Evolutionary conservation across 179 eudicot species (phyloP), one percentile per base, ranked within the genome.

Genomic region (Heliamphora pulchella): DNA sequence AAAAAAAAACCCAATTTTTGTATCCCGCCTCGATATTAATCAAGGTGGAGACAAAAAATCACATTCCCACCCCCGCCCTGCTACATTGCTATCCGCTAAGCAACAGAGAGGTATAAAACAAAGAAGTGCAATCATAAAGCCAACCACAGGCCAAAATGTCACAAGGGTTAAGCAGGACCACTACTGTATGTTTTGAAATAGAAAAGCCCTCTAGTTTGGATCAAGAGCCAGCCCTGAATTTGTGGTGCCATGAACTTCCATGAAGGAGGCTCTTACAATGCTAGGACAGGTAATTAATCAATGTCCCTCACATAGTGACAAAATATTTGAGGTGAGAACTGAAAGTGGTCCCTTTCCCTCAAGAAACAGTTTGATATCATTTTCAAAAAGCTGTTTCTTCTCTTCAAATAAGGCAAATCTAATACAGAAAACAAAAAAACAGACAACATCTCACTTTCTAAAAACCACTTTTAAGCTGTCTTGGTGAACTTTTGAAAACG

Each of bases 11-110:
- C 31, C 31, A 31, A 31, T 31, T 31, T 31, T 31, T 31, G 31
- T 31, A 31, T 31, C 31, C 31, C 31, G 31, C 31, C 31, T 31
- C 31, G 31, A 31, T 31, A 39, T 31, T 3, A 2, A 14, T 76
- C 61, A 86, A 64, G 10, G n/a, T 63, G 64, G 80, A 79, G 14
- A 86, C 85, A 20, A 86, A 75, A 17, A 76, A 75, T 4, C 88
- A 86, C 31, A 86, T 64, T 53, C 82, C 83, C 64, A 74, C 75
- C 80, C 20, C 17, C 31, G 31, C 31, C 31, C 31, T 31, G 0
- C 31, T 31, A 31, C 31, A 31, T 31, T 31, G 48, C 2, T 4
- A n/a, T 39, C 9, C 5, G 31, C 18, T n/a, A n/a, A 71, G 57
- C 31, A 71, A 50, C 44, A 48, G 10, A 72, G 18, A 22, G 44